Evolutionary conservation across 2,329 filamentous ascomycete species (phyloP), one percentile per base, ranked within the genome.

Genomic region (Colletotrichum ledebouriae): DNA sequence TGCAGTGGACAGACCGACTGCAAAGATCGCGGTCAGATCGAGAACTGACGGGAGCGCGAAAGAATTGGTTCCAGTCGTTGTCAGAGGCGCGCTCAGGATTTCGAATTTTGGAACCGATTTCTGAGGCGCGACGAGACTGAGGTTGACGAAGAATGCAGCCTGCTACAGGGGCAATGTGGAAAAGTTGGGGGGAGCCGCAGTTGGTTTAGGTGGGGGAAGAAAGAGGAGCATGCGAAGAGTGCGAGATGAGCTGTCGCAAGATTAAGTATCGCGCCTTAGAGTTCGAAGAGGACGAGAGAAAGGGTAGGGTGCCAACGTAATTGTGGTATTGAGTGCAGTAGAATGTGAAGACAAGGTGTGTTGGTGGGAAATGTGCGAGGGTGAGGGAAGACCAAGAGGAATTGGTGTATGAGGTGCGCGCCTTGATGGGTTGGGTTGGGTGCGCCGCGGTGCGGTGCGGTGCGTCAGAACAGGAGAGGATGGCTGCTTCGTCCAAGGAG

Each of bases 241-340:
- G 60, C 41, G 41, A 66, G 61, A 57, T 62, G 69, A 70, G 70
- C 55, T 46, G 70, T 70, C 67, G 70, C 70, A 70, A 70, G 67
- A 50, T 70, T 71, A 70, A 65, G 69, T 71, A 70, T 71, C 59
- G 67, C 58, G 56, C 60, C 66, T 65, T 62, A 65, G 42, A 57
- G 66, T 65, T 64, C 55, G 65, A 50, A n/a, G 46, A 59, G 34
- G 57, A 62, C 34, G 66, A 60, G 66, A 41, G 49, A 42, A 52
- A 47, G 53, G 42, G 59, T 37, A 60, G 46, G 42, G 53, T 60
- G 20, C 25, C 47, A 58, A 67, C 57, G 57, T 25, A 25, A 56
- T 64, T 50, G 65, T 55, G 33, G 67, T 61, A 56, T 52, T 53
- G 33, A 50, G 20, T 41, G 59, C 17, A 55, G 47, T n/a, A 67